phyloP scores from a whole-genome alignment of 257 asterid species.

The Solanum infundibuliforme region DNA sequence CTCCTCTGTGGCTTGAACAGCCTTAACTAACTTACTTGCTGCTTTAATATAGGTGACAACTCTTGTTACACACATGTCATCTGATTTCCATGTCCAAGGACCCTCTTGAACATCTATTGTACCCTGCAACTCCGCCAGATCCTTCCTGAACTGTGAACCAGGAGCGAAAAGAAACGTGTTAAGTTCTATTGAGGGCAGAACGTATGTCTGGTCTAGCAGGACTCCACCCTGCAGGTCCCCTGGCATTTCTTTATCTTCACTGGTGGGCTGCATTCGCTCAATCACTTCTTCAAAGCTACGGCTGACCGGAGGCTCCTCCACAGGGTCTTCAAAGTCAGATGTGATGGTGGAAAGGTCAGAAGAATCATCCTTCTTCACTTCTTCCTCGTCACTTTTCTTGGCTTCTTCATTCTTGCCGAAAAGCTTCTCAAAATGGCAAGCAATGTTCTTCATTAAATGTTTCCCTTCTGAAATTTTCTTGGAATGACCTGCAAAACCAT shows the following conservation, averaged over 20 bases:
- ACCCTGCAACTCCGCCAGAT: constrained; percentile 55
- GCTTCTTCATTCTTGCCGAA: constrained; percentile 49
- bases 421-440: constrained; percentile 54
- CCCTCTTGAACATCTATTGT: constrained; percentile 52
- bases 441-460: constrained; percentile 52
- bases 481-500: constrained; percentile 12
- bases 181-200: constrained; percentile 38
- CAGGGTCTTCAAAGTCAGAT: constrained; percentile 42
- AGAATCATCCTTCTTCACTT: constrained; percentile 20
- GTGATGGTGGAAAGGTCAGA: constrained; percentile 30
- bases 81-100: constrained; percentile 63
- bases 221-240: constrained; percentile 62
- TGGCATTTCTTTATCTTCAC: constrained; percentile 33
- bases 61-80: constrained; percentile 36
- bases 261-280: constrained; percentile 30
- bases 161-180: constrained; percentile 57
- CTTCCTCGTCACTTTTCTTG: constrained; percentile 31
- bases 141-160: constrained; percentile 41
- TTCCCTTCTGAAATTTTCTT: constrained; percentile 45
- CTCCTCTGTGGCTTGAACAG: constrained; percentile 75
- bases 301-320: constrained; percentile 19
- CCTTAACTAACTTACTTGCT: constrained; percentile 66
- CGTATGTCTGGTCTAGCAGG: constrained; percentile 56
- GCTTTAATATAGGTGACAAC: constrained; percentile 56
- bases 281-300: constrained; percentile 43